Evolutionary conservation across 306 rosid genomes (phyloP), one percentile per base, ranked within the genome.

Genomic region (Quillaja saponaria): DNA sequence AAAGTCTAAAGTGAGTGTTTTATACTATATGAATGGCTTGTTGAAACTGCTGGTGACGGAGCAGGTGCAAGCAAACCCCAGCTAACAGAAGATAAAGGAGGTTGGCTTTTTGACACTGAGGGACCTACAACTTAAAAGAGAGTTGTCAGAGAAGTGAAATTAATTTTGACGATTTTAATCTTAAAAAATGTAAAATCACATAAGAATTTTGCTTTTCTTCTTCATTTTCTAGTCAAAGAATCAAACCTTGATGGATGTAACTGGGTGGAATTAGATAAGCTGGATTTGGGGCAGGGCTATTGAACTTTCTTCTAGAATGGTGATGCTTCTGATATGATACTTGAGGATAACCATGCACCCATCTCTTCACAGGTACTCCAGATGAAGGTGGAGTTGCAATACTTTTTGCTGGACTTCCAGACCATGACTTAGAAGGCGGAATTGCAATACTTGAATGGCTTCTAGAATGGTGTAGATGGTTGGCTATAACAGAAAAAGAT

Each of bases 171-270:
- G 10, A 57, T 62, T 38, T 35, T 54, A 39, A 57, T 56, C 57
- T 50, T 66, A 55, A 64, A 73, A 10, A 28, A 51, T 34, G 55
- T 49, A 38, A 25, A 40, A 55, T 9, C 50, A 28, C 20, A 54
- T 51, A 28, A 45, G 6, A 56, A 39, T 13, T 15, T 67, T 34
- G 35, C 34, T 64, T 20, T 35, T 44, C 33, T 18, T 35, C n/a
- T 64, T 57, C 40, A 49, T 37, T 37, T 10, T 14, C 28, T 6
- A 17, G 14, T 10, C 15, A 46, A 49, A 61, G 71, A 62, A 67
- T 76, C 65, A 42, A 66, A 88, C 97, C 97, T 82, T 75, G 84
- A 58, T 49, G 71, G 40, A 54, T 73, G 68, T 75, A 58, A 48
- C 77, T 10, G 19, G 83, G 85, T 13, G 94, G 76, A 58, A 69